Evolutionary conservation across 2,329 filamentous ascomycete genomes (phyloP).

Genomic region (Neonectria faginata): DNA sequence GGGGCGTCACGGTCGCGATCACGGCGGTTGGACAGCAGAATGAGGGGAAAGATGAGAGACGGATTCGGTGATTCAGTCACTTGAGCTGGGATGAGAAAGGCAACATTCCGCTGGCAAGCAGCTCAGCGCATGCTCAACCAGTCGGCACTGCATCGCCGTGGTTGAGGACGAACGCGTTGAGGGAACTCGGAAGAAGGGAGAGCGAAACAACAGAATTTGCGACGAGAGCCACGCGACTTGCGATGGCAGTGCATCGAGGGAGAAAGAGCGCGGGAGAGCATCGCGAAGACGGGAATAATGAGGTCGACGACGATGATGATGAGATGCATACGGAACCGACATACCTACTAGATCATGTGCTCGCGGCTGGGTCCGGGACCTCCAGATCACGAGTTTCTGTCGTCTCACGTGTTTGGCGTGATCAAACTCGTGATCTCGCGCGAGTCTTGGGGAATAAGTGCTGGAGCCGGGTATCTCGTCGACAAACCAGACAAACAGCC

Average conservation of each 20-base stretch:
- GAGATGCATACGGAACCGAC: constrained; percentile 47
- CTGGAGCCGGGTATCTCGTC: constrained; percentile 36
- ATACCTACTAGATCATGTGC: constrained; percentile 62
- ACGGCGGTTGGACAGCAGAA: constrained; percentile 29
- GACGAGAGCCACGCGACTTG: constrained; percentile 22
- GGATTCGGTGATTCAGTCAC: constrained; percentile 43
- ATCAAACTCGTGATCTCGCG: constrained; percentile 64
- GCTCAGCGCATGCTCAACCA: constrained; percentile 9
- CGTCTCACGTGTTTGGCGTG: constrained; percentile 59
- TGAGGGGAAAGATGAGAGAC: constrained; percentile 15
- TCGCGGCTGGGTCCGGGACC: constrained; percentile 44
- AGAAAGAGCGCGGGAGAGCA: constrained; percentile 10
- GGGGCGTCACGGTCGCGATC: constrained; percentile 27
- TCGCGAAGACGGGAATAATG: constrained; percentile 21
- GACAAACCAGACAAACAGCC: constrained; percentile 23
- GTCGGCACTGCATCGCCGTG: constrained; percentile 15
- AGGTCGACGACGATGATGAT: constrained; percentile 21
- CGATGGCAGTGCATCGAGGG: not conserved
- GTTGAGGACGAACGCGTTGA: constrained; percentile 14
- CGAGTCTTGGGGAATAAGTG: constrained; percentile 49
- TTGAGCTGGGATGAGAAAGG: constrained; percentile 30
- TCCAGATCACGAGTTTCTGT: constrained; percentile 59
- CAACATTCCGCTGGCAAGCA: constrained; percentile 1
- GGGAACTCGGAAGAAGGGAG: constrained; percentile 11
- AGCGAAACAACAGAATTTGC: constrained; percentile 12